Evolutionary conservation across 805 yeast species (phyloP), one percentile per base, ranked within the genome.

Genomic region (Kazachstania kunashirensis): DNA sequence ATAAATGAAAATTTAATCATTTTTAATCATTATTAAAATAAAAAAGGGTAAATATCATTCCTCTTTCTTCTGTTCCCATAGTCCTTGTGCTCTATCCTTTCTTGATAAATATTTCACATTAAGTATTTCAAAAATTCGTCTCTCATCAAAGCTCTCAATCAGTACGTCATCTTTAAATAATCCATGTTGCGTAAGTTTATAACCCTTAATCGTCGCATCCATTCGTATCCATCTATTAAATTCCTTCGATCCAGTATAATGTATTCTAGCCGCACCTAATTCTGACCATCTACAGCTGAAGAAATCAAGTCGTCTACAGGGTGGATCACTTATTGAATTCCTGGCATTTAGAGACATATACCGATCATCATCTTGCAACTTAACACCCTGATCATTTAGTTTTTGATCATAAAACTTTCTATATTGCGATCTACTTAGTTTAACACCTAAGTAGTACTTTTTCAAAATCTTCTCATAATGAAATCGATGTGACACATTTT

Each of bases 271-370:
- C 2, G 61, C 52, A n/a, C 61, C 62, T 19, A 55, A 29, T 40
- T 55, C 57, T 3, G 53, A 47, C 55, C 56, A 57, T 37, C 41
- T 48, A 35, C 57, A 47, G 19, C 48, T 37, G 26, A 57, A 51
- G 31, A 57, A 55, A 41, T 57, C 62, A 6, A 57, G 42, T 27
- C 62, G 40, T 29, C 62, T 39, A 30, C 62, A 57, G 1, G 47
- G 44, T 15, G 34, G 31, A n/a, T 26, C 15, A 27, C 36, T 39
- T 9, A 16, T 36, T 12, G 32, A 31, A 13, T 15, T 20, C 7
- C 24, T 23, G n/a, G 43, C 21, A 35, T 33, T 51, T 11, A 41
- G 24, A 13, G 59, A 51, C 55, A 53, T 44, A 15, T 40, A 51
- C 19, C 34, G 32, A 35, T 53, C 58, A 4, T 33, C 43, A 1